Evolutionary conservation across 345 rosid genomes (phyloP).

Genomic region (Punica granatum): DNA sequence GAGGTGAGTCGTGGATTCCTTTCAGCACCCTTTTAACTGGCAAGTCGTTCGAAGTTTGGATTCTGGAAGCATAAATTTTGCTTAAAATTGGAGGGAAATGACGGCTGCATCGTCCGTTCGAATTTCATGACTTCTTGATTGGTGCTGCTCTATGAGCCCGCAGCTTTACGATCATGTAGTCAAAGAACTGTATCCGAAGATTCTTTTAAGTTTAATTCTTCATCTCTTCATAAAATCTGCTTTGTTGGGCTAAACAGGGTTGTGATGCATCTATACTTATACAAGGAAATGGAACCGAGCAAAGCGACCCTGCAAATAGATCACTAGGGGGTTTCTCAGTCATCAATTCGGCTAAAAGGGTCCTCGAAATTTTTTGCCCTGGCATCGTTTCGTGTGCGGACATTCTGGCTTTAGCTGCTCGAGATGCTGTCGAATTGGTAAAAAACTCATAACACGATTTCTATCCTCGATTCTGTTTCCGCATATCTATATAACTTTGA

Average conservation of each 20-base stretch:
- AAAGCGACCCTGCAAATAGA: conserved; percentile 65
- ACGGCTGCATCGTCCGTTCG: too few species aligned
- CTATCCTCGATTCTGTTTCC: neutral
- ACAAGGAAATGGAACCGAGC: conserved; percentile 75
- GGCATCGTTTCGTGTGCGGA: conserved; percentile 68
- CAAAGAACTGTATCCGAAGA: too few species aligned
- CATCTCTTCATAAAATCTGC: too few species aligned
- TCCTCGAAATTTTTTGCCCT: conserved; percentile 64
- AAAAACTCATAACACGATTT: conserved; percentile 5
- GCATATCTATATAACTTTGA: too few species aligned
- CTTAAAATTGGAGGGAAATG: too few species aligned
- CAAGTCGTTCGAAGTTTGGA: too few species aligned
- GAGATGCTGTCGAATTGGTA: conserved; percentile 71
- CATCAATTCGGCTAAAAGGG: conserved; percentile 54
- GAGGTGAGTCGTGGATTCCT: conserved; percentile 36
- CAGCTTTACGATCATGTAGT: neutral
- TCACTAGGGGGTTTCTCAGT: conserved; percentile 75
- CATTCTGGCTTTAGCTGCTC: conserved; percentile 60
- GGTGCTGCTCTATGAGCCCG: too few species aligned
- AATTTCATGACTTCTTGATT: too few species aligned
- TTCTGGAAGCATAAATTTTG: too few species aligned
- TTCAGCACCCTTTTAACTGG: neutral
- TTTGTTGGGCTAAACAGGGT: conserved; percentile 33
- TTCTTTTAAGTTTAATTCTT: neutral
- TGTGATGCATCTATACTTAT: conserved; percentile 86